Evolutionary conservation across 1,284 basidiomycete species (phyloP).

Genomic region (Leucoagaricus sp.): DNA sequence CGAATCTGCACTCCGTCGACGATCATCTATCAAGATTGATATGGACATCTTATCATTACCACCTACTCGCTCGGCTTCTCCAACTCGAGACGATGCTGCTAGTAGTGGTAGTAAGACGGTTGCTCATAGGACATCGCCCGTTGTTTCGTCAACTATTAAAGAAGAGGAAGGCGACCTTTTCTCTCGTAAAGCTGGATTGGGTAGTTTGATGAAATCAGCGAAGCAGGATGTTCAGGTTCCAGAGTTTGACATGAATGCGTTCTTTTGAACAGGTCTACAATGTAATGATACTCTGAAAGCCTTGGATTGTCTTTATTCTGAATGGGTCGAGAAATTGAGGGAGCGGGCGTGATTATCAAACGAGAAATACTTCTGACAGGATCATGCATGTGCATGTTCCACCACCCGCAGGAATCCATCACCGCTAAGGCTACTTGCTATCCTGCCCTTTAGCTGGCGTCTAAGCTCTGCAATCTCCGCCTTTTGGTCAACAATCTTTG

Average conservation of each 20-base stretch:
- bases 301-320: constrained; percentile 1
- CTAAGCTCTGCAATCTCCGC: no score
- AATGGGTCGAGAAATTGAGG: no score
- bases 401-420: no score
- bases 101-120: constrained; percentile 25
- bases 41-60: constrained; percentile 77
- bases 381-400: no score
- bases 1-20: constrained; percentile 52
- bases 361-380: no score
- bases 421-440: no score
- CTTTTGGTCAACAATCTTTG: no score
- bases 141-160: constrained; percentile 21
- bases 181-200: constrained; percentile 73
- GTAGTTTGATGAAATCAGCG: constrained; percentile 84
- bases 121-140: constrained; percentile 44
- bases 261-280: constrained; percentile 35
- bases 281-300: not conserved
- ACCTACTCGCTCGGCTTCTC: constrained; percentile 44
- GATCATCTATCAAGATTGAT: constrained; percentile 81
- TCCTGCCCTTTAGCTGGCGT: no score
- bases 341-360: no score
- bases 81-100: constrained; percentile 12
- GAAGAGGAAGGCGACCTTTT: constrained; percentile 59
- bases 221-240: constrained; percentile 83
- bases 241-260: constrained; percentile 85